phyloP scores from a whole-genome alignment of 805 yeast genomes.

The Lachancea thermotolerans region DNA sequence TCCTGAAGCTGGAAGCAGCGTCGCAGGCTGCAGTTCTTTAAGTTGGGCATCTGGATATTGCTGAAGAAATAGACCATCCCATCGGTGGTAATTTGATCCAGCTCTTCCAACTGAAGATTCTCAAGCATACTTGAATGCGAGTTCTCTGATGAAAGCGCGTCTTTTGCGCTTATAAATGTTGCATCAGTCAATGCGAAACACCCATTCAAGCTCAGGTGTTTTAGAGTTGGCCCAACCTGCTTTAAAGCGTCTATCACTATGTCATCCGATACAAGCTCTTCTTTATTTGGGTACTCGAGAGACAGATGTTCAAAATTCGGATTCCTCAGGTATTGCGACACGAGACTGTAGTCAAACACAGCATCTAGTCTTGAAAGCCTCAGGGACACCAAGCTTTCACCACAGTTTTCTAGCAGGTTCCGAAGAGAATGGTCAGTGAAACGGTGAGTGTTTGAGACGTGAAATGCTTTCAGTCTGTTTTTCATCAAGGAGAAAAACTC shows the following conservation, averaged over 20 bases:
- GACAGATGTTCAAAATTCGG: conserved; percentile 46
- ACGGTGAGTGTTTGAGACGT: conserved; percentile 76
- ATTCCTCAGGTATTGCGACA: conserved; percentile 55
- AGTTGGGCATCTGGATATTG: conserved; percentile 42
- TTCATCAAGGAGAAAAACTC: conserved; percentile 58
- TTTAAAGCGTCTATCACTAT: conserved; percentile 54
- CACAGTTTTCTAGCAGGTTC: conserved; percentile 54
- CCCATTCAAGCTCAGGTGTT: conserved; percentile 58
- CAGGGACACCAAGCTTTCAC: conserved; percentile 47
- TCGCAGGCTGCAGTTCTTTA: conserved; percentile 52
- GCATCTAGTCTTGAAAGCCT: conserved; percentile 69
- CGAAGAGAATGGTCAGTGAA: conserved; percentile 62
- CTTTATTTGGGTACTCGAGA: conserved; percentile 60
- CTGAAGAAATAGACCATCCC: conserved; percentile 56
- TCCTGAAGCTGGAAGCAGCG: conserved; percentile 66
- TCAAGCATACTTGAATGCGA: conserved; percentile 34
- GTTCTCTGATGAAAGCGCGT: conserved; percentile 45
- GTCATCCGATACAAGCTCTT: conserved; percentile 63
- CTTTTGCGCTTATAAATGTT: conserved; percentile 49
- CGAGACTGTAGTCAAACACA: conserved; percentile 51
- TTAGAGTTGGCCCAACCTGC: conserved; percentile 54
- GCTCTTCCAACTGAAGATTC: conserved; percentile 47
- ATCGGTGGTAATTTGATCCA: conserved; percentile 64
- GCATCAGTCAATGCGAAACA: conserved; percentile 67
- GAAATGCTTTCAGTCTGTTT: conserved; percentile 47